Percentiles rank a stretch among this genome's conserved stretches.
phyloP scores from a whole-genome alignment of 2,329 filamentous ascomycete species.

The Albifimbria verrucaria region DNA sequence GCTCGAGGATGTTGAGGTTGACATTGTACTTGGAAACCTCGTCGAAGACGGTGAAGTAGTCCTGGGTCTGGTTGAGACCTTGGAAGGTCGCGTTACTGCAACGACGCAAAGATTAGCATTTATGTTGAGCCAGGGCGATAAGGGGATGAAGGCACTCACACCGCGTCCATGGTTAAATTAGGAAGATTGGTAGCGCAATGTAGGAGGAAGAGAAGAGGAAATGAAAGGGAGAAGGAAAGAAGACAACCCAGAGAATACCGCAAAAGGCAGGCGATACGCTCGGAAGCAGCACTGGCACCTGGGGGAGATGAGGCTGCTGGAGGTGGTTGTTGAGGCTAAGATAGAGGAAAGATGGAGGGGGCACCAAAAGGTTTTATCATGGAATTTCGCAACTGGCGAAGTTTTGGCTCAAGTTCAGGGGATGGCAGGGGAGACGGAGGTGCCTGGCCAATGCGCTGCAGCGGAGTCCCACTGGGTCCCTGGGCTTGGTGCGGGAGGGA shows the following conservation, averaged over 20 bases:
- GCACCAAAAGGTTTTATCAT: background rate
- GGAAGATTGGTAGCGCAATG: background rate
- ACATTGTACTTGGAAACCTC: conserved; percentile 73
- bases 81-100: conserved; percentile 50
- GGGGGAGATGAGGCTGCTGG: background rate
- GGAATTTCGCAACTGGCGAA: background rate
- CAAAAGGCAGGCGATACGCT: background rate
- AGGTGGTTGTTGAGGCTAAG: background rate
- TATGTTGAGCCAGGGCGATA: conserved; percentile 9
- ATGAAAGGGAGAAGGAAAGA: background rate
- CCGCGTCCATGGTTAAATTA: conserved; percentile 28
- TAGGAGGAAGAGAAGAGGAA: conserved; percentile 2
- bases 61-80: conserved; percentile 44
- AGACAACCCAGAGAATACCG: background rate
- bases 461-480: no score
- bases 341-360: background rate
- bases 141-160: conserved; percentile 18
- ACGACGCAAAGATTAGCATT: conserved; percentile 15
- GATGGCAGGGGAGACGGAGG: background rate
- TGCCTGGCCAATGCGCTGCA: no score
- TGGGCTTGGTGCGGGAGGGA: background rate
- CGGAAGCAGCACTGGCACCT: background rate
- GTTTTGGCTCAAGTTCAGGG: background rate
- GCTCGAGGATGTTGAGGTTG: conserved; percentile 81
- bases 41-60: conserved; percentile 57